A percentile compares a stretch with the other conserved stretches of the same genome.
phyloP scores from a whole-genome alignment of 805 yeast genomes.

The Myxozyma vanderwaltii region DNA sequence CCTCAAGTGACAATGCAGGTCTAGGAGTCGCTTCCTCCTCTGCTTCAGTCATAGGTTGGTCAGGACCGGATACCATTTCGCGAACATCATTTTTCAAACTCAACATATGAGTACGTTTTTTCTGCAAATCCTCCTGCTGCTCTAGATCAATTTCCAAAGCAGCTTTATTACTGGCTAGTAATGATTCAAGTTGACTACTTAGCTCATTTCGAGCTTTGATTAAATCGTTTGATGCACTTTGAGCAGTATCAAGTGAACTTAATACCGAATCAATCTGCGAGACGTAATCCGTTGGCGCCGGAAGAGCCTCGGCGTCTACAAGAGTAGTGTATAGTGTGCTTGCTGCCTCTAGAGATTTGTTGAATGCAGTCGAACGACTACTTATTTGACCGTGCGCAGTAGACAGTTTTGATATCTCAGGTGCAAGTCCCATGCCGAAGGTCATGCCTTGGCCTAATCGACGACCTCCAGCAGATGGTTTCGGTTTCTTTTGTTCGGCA shows the following conservation, averaged over 20 bases:
- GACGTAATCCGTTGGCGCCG: constrained; percentile 43
- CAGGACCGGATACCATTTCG: constrained; percentile 19
- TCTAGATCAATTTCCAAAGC: constrained; percentile 38
- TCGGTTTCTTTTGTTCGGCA: constrained; percentile 23
- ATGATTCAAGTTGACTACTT: constrained; percentile 38
- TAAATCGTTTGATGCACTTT: constrained; percentile 38
- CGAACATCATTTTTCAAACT: constrained; percentile 10
- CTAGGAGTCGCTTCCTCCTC: background rate
- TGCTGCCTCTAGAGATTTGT: constrained; percentile 17
- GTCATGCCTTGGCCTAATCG: constrained; percentile 31
- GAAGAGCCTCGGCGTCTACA: constrained; percentile 39
- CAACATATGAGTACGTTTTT: constrained; percentile 37
- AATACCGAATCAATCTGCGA: constrained; percentile 37
- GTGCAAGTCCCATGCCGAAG: constrained; percentile 27
- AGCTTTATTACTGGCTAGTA: constrained; percentile 39
- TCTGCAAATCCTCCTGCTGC: constrained; percentile 38
- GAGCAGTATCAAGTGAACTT: constrained; percentile 36
- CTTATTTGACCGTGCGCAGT: constrained; percentile 13
- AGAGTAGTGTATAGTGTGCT: constrained; percentile 25
- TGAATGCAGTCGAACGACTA: constrained; percentile 11
- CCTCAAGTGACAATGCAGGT: background rate
- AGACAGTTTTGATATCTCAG: constrained; percentile 30
- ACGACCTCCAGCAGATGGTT: constrained; percentile 23
- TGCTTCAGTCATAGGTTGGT: background rate
- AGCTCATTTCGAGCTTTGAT: constrained; percentile 36